A percentile compares a stretch with the other conserved stretches of the same genome.
Evolutionary conservation across 164 flowering plant species (phyloP).

Genomic region (Protea cynaroides): DNA sequence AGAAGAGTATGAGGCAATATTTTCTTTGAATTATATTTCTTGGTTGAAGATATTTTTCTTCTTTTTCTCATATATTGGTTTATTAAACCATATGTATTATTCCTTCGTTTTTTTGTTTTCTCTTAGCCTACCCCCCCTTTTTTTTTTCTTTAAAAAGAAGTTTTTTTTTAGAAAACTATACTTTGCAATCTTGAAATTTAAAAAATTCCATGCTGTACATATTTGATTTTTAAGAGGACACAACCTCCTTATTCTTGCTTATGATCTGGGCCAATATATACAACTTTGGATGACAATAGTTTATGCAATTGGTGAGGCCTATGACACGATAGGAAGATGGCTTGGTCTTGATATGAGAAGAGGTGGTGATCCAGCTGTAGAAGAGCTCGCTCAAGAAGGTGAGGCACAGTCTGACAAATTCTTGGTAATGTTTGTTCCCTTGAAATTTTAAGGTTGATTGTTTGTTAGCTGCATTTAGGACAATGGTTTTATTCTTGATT

Average conservation of each 20-base stretch:
- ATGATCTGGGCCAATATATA: conserved; percentile 79
- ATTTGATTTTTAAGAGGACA: conserved; percentile 67
- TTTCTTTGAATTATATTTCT: no score
- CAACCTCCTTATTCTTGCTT: conserved; percentile 89
- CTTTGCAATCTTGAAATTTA: no score
- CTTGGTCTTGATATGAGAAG: conserved; percentile 91
- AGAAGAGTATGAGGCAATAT: no score
- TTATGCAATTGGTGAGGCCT: conserved; percentile 99
- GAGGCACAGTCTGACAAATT: conserved; percentile 70
- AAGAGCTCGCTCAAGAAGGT: conserved; percentile 88
- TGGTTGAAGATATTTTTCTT: neutral
- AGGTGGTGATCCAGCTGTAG: conserved; percentile 94
- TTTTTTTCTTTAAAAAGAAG: no score
- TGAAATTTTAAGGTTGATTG: neutral
- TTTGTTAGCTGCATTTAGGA: neutral
- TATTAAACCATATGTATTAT: no score
- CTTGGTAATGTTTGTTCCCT: conserved; percentile 29
- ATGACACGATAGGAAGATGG: conserved; percentile 96
- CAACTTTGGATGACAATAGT: conserved; percentile 98
- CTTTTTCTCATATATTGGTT: no score
- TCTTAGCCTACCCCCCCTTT: no score
- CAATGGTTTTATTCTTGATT: neutral
- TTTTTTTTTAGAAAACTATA: no score
- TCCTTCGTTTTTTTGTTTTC: no score
- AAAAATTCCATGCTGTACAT: neutral